phyloP scores from a whole-genome alignment of 768 basidiomycete genomes.

The Mycena floridula region DNA sequence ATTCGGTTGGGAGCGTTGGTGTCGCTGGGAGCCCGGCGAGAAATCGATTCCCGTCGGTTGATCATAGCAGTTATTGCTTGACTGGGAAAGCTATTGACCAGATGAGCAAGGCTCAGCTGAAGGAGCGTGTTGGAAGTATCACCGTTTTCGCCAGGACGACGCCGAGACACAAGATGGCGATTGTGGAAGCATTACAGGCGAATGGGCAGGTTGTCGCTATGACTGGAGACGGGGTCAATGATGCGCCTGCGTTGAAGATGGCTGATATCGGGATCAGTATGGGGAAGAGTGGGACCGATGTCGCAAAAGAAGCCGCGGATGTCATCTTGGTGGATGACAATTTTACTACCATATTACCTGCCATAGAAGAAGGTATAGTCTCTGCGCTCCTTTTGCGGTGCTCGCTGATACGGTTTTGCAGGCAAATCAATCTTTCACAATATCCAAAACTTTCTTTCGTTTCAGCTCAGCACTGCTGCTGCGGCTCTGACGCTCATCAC shows the following conservation, averaged over 20 bases:
- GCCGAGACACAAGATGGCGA: slow-evolving; percentile 96
- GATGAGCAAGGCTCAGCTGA: slow-evolving; percentile 74
- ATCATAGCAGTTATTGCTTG: slow-evolving; percentile 40
- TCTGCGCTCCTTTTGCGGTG: not conserved
- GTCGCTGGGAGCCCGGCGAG: slow-evolving; percentile 6
- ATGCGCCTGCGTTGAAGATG: slow-evolving; percentile 95
- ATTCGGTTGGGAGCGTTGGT: slow-evolving; percentile 14
- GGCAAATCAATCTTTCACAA: slow-evolving; percentile 99
- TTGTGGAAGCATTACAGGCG: slow-evolving; percentile 89
- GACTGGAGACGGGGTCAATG: slow-evolving; percentile 98
- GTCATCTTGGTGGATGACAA: slow-evolving; percentile 97
- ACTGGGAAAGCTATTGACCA: slow-evolving; percentile 83
- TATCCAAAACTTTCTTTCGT: slow-evolving; percentile 95
- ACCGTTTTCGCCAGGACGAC: slow-evolving; percentile 95
- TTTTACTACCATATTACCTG: slow-evolving; percentile 90
- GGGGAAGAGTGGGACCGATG: slow-evolving; percentile 98
- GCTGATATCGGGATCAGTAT: slow-evolving; percentile 97
- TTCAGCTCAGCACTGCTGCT: slow-evolving; percentile 97
- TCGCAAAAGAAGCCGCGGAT: slow-evolving; percentile 97
- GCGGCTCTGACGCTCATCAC: slow-evolving; percentile 95
- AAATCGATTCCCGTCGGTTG: not conserved
- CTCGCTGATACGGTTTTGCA: slow-evolving; percentile 15
- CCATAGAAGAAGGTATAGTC: slow-evolving; percentile 80
- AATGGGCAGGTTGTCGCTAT: slow-evolving; percentile 90
- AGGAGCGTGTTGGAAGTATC: slow-evolving; percentile 74